Evolutionary conservation across 1,284 basidiomycete genomes (phyloP).

Genomic region (Porodaedalea pini): DNA sequence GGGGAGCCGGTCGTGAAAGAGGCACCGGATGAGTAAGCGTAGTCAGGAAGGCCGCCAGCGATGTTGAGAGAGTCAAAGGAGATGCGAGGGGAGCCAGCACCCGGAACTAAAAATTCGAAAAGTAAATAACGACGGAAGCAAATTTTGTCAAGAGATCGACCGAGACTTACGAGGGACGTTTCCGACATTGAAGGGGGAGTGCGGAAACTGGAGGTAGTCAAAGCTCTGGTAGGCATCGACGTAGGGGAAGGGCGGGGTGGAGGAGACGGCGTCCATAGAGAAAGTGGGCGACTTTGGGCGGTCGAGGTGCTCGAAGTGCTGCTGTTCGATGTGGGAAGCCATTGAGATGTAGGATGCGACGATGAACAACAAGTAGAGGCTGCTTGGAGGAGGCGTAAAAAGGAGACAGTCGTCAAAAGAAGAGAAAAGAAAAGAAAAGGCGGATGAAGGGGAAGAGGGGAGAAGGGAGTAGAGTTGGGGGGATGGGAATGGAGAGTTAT

Average conservation of each 20-base stretch:
- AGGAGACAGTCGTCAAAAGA: constrained; percentile 6
- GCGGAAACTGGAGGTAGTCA: constrained; percentile 21
- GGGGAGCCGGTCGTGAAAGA: constrained; percentile 52
- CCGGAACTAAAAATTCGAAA: constrained; percentile 35
- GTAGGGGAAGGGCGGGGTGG: constrained; percentile 20
- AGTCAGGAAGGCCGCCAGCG: constrained; percentile 47
- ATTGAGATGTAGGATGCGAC: constrained; percentile 44
- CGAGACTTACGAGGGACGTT: constrained; percentile 41
- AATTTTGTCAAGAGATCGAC: constrained; percentile 1
- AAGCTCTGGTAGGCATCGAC: constrained; percentile 18
- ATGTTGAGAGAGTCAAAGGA: constrained; percentile 62
- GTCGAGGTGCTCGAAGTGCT: constrained; percentile 21
- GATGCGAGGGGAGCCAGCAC: constrained; percentile 52
- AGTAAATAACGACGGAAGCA: constrained; percentile 3
- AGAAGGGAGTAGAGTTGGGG: constrained; percentile 22
- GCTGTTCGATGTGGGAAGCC: constrained; percentile 18
- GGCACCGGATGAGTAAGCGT: constrained; percentile 55
- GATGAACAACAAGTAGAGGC: constrained; percentile 30
- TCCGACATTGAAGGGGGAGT: constrained; percentile 27
- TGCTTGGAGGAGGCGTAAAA: constrained; percentile 50
- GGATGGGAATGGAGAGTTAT: constrained; percentile 8
- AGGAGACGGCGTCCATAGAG: constrained; percentile 27
- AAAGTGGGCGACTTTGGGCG: constrained; percentile 37
- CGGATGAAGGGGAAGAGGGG: constrained; percentile 30
- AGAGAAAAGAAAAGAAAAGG: constrained; percentile 23